Conservation (phyloP, 208 protist genomes). For the Strigomonas oncopelti region DNA sequence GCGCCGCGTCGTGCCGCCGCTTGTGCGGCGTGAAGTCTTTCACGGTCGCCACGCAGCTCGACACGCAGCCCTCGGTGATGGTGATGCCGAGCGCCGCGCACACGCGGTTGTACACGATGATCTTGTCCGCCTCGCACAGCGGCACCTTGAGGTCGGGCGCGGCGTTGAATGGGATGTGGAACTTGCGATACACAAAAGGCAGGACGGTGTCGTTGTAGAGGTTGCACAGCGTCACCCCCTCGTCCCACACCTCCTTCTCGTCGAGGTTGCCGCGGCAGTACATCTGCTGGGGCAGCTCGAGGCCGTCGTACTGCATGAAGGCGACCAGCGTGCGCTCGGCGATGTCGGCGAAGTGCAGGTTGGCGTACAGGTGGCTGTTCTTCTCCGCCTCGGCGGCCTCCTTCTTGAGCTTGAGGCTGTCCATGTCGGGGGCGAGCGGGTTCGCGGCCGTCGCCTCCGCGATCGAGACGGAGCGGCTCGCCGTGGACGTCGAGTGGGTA, state of each 20-base stretch:
- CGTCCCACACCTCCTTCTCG: constrained; percentile 22
- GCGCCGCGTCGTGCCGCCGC: not conserved
- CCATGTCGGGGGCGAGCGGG: no score
- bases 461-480: not conserved
- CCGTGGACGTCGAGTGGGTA: not conserved
- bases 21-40: constrained; percentile 21
- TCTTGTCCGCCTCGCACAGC: constrained; percentile 25
- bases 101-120: constrained; percentile 30
- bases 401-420: no score
- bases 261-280: constrained; percentile 13
- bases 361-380: no score
- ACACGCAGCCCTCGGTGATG: constrained; percentile 23
- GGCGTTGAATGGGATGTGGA: constrained; percentile 21
- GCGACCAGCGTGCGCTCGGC: constrained; percentile 30
- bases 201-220: constrained; percentile 32
- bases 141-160: constrained; percentile 25
- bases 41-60: constrained; percentile 18
- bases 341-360: not conserved
- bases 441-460: not conserved
- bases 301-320: constrained; percentile 53
- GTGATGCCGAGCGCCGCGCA: constrained; percentile 28
- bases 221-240: constrained; percentile 22
- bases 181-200: constrained; percentile 42
- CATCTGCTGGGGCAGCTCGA: constrained; percentile 16
- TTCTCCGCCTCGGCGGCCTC: not conserved